These are phyloP conservation scores for Rosa chinensis DNA, from an alignment of 306 rosid species.

Conservation along the genomic window DNA sequence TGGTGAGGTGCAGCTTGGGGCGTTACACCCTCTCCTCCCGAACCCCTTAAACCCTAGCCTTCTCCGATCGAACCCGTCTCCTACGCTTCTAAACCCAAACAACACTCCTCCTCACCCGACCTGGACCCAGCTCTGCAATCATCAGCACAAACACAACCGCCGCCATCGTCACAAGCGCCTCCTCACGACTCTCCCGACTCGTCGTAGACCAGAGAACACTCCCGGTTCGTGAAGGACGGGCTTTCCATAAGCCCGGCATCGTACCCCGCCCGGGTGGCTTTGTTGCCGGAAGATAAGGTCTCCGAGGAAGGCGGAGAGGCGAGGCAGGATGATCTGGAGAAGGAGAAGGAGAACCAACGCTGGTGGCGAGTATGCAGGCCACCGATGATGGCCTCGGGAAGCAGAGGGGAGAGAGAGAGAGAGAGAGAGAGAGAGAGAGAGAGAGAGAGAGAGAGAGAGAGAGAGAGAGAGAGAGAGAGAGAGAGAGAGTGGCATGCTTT, in stretches of 20 bases:
- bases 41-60: constrained; percentile 28
- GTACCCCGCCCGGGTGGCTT: constrained; percentile 64
- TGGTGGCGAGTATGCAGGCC: too few species aligned
- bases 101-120: constrained; percentile 27
- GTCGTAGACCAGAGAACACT: constrained; percentile 66
- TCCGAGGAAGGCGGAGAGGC: constrained; percentile 17
- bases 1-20: too few species aligned
- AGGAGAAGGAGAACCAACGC: constrained; percentile 36
- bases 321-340: constrained; percentile 31
- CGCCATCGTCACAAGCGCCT: constrained; percentile 25
- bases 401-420: too few species aligned
- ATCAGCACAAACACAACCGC: constrained; percentile 23
- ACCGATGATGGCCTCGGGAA: too few species aligned
- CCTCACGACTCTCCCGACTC: neutral
- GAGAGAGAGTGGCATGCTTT: too few species aligned
- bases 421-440: too few species aligned
- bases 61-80: constrained; percentile 66
- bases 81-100: constrained; percentile 63
- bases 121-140: constrained; percentile 11
- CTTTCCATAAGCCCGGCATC: constrained; percentile 60
- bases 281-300: constrained; percentile 66
- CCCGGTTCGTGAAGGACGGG: constrained; percentile 64
- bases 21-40: constrained; percentile 20
- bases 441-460: too few species aligned
- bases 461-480: too few species aligned